Conservation (phyloP, 2,329 filamentous ascomycete species). For the Akanthomyces lecanii region DNA sequence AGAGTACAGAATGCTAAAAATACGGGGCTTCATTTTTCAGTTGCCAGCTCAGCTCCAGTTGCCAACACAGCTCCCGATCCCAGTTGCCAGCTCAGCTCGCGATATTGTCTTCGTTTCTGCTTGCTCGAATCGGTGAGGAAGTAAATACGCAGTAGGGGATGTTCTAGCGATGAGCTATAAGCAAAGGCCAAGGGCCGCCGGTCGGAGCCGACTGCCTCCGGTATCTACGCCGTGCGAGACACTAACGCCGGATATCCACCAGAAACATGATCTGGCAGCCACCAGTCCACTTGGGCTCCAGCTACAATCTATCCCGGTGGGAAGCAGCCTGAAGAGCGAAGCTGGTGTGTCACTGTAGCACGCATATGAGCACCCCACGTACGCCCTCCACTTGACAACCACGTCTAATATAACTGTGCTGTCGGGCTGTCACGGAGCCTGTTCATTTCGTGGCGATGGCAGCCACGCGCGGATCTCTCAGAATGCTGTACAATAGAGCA, state of each 20-base stretch:
- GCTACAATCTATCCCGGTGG: neutral
- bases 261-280: conserved; percentile 3
- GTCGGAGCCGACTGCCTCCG: neutral
- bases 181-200: neutral
- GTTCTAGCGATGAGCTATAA: neutral
- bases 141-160: neutral
- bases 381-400: conserved; percentile 8
- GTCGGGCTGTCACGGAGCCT: neutral
- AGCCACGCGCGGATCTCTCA: neutral
- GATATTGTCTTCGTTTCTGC: too few species aligned
- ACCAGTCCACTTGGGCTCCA: neutral
- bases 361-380: neutral
- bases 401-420: neutral
- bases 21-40: too few species aligned
- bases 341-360: neutral
- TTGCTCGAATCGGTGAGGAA: too few species aligned
- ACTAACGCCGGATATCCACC: neutral
- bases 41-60: too few species aligned
- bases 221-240: neutral
- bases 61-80: too few species aligned
- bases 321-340: neutral
- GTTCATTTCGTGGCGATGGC: neutral
- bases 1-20: too few species aligned
- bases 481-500: neutral
- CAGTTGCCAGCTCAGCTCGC: too few species aligned